Evolutionary conservation across 345 rosid genomes (phyloP).

Genomic region (Abelmoschus esculentus): DNA sequence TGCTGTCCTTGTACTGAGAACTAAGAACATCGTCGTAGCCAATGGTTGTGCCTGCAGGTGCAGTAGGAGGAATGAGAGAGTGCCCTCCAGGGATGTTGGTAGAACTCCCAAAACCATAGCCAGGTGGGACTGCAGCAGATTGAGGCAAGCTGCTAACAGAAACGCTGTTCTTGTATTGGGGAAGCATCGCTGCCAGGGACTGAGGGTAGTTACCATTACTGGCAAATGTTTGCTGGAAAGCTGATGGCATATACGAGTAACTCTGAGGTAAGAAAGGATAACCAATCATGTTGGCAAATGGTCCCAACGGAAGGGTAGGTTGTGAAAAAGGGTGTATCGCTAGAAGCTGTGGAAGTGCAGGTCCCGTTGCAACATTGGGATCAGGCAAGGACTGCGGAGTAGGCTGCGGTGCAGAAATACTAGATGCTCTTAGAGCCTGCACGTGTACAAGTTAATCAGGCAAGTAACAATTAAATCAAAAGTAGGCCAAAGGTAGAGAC

Average conservation of each 20-base stretch:
- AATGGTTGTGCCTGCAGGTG: slow-evolving; percentile 52
- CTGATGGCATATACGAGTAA: slow-evolving; percentile 85
- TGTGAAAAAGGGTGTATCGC: slow-evolving; percentile 89
- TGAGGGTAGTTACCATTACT: slow-evolving; percentile 79
- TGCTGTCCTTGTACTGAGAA: slow-evolving; percentile 83
- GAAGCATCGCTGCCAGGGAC: slow-evolving; percentile 75
- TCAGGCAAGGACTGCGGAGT: slow-evolving; percentile 51
- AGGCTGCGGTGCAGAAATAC: slow-evolving; percentile 61
- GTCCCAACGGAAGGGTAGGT: slow-evolving; percentile 75
- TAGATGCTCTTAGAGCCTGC: slow-evolving; percentile 61
- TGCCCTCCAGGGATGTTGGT: slow-evolving; percentile 60
- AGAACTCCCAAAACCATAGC: slow-evolving; percentile 80
- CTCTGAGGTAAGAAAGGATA: slow-evolving; percentile 89
- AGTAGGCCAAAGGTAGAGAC: not conserved
- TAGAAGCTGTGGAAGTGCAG: slow-evolving; percentile 76
- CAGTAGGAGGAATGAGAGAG: slow-evolving; percentile 55
- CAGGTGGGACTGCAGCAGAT: slow-evolving; percentile 73
- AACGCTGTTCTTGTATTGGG: slow-evolving; percentile 77
- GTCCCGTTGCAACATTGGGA: slow-evolving; percentile 63
- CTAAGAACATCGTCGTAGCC: slow-evolving; percentile 67
- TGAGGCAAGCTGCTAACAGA: slow-evolving; percentile 78
- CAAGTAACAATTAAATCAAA: not conserved
- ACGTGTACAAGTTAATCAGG: not conserved
- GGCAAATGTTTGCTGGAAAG: slow-evolving; percentile 77
- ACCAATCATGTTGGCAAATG: slow-evolving; percentile 76